Base-by-base conservation (phyloP, 225 moss, liverwort and hornwort genomes). In the Physcomitrium patens region DNA sequence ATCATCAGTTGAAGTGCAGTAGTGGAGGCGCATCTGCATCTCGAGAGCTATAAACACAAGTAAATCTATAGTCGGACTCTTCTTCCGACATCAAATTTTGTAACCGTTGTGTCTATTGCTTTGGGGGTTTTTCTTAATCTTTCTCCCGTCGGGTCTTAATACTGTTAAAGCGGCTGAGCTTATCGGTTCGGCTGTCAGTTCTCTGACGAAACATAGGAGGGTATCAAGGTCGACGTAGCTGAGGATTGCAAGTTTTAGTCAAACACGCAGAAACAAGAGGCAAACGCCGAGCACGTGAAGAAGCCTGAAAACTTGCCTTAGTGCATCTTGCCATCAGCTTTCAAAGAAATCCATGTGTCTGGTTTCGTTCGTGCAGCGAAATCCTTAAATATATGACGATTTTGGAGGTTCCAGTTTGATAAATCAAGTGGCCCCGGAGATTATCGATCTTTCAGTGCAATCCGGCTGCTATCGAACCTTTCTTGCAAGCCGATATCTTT, bases 1-100 rank as follows among this genome's bases (percentile, higher is more conserved):
- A 48, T 48, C 41, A 47, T 9, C 58, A 42, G 43, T 28, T 65
- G 60, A 46, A 70, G 67, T 58, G 47, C 9, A 43, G 55, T 76
- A 53, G 55, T 45, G 52, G 8, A 18, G 26, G 18, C 62, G 75
- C 78, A 78, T 82, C 78, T 74, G 78, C 65, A 50, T 65, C 78
- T 71, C 2, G 17, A 18, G 71, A 67, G 2, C 24, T 49, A 54
- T 37, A 13, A 9, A 69, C 18, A 50, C 23, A 31, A 58, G 28
- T 26, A 47, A 9, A 41, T 67, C 67, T 41, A 27, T 51, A 43
- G 44, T 24, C 49, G 24, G 50, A 10, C 57, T 50, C 57, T 4
- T 23, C 45, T 26, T 20, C 28, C 11, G 24, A 23, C 23, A 42
- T 41, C 42, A 50, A 52, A 63, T 73, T 73, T 23, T 42, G 49